Conservation (phyloP, 371 early-diverging fungal species). For the Mortierella sp. region DNA sequence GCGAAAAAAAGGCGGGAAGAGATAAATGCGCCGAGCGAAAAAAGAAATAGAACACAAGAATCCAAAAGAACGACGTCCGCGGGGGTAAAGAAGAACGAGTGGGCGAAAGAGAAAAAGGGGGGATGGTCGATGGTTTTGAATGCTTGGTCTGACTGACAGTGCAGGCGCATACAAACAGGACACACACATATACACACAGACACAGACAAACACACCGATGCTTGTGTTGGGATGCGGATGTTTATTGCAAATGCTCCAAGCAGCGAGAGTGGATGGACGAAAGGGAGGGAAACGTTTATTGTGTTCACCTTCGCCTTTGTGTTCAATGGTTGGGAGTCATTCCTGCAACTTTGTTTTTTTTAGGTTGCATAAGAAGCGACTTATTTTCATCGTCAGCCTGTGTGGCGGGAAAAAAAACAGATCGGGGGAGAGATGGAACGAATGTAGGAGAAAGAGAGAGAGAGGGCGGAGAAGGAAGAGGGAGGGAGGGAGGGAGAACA, state of each 20-base stretch:
- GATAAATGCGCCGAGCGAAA: too few species aligned
- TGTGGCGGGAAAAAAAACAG: conserved; percentile 35
- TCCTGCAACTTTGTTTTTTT: conserved; percentile 1
- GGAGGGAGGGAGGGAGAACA: neutral
- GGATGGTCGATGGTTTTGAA: too few species aligned
- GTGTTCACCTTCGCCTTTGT: neutral
- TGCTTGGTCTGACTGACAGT: too few species aligned
- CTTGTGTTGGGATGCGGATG: neutral
- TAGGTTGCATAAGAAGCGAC: neutral
- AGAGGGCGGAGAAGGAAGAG: neutral
- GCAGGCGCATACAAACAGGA: too few species aligned
- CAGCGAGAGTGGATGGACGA: too few species aligned
- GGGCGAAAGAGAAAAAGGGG: too few species aligned
- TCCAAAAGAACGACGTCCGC: too few species aligned
- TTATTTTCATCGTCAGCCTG: neutral
- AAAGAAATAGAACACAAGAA: too few species aligned
- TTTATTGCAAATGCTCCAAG: neutral
- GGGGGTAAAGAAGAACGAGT: too few species aligned
- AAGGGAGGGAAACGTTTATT: neutral
- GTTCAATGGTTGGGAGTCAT: neutral
- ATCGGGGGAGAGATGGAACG: conserved; percentile 1
- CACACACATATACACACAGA: too few species aligned
- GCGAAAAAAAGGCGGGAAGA: too few species aligned
- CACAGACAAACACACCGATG: neutral
- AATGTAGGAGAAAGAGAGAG: neutral